Conservation (phyloP, 208 protist species). For the Vickermania ingenoplastis region DNA sequence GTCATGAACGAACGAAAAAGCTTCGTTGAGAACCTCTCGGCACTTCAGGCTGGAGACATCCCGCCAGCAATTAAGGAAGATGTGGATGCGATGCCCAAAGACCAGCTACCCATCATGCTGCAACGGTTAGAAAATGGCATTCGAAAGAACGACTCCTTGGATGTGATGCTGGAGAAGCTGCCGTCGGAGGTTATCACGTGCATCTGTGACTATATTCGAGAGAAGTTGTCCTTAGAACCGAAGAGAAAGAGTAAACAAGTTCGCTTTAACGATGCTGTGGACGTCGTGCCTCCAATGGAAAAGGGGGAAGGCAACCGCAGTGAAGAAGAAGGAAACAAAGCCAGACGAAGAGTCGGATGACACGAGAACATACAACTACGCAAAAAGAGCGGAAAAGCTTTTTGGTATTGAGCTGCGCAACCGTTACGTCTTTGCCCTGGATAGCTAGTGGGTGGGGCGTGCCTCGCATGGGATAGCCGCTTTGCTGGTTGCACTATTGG, state of each 20-base stretch:
- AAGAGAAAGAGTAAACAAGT: constrained; percentile 1
- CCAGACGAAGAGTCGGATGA: constrained; percentile 24
- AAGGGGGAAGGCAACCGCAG: background rate
- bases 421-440: constrained; percentile 84
- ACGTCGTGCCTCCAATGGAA: background rate
- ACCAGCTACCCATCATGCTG: constrained; percentile 60
- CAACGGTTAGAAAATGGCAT: constrained; percentile 54
- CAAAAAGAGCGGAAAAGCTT: constrained; percentile 62
- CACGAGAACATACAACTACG: constrained; percentile 46
- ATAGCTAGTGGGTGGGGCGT: no score
- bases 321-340: background rate
- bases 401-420: constrained; percentile 86
- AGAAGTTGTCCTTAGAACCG: constrained; percentile 61
- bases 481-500: background rate
- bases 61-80: constrained; percentile 64
- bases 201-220: constrained; percentile 61
- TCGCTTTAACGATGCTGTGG: background rate
- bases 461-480: background rate
- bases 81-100: constrained; percentile 56
- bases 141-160: constrained; percentile 64
- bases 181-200: constrained; percentile 44
- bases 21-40: constrained; percentile 67
- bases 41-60: constrained; percentile 63
- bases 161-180: constrained; percentile 75
- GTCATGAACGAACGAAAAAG: constrained; percentile 58